A percentile compares a stretch with the other conserved stretches of the same genome.
phyloP scores from a whole-genome alignment of 2,329 filamentous ascomycete species.

The Chrysoporthe cubensis region DNA sequence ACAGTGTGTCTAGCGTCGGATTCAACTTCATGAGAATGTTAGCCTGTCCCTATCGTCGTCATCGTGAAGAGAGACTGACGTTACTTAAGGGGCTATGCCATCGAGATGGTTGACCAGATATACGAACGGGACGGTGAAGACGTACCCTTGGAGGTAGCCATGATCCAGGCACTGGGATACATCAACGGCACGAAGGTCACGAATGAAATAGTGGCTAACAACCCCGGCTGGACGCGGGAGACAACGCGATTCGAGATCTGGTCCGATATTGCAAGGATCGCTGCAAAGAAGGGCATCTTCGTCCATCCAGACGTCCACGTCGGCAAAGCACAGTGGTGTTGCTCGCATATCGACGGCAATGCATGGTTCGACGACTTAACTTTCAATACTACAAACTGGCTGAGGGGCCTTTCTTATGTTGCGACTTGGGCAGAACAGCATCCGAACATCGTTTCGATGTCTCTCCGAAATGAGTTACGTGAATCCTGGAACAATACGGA shows the following conservation, averaged over 20 bases:
- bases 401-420: constrained; percentile 57
- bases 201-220: constrained; percentile 51
- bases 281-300: constrained; percentile 40
- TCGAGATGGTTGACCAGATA: constrained; percentile 58
- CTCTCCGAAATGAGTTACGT: constrained; percentile 47
- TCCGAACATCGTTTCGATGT: constrained; percentile 45
- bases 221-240: constrained; percentile 51
- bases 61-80: background rate
- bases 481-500: constrained; percentile 41
- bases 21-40: constrained; percentile 59
- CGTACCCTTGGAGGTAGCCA: constrained; percentile 43
- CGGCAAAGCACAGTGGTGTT: constrained; percentile 49
- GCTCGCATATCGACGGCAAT: constrained; percentile 53
- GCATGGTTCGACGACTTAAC: constrained; percentile 59
- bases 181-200: constrained; percentile 53
- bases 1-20: constrained; percentile 52
- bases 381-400: constrained; percentile 59
- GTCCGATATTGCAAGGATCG: constrained; percentile 42
- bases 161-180: constrained; percentile 47
- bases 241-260: constrained; percentile 52
- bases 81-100: constrained; percentile 49
- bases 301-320: constrained; percentile 48
- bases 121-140: constrained; percentile 44
- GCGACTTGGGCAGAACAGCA: constrained; percentile 46
- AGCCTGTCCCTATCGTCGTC: constrained; percentile 14